Conservation (phyloP, 257 asterid genomes). For the Ilex aquifolium region DNA sequence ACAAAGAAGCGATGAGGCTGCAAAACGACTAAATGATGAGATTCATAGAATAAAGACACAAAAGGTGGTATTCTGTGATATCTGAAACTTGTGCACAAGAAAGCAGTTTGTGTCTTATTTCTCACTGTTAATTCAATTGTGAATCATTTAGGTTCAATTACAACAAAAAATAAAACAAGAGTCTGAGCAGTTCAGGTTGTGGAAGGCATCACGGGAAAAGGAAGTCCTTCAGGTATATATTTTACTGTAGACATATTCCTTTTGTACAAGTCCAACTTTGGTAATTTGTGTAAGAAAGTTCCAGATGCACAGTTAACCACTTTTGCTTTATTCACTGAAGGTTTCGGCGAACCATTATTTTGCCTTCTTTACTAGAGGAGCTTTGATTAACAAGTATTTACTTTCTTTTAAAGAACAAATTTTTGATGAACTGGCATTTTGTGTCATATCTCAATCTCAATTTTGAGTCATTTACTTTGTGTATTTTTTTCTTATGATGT, state of each 20-base stretch:
- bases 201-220: slow-evolving; percentile 97
- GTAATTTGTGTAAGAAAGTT: too few species aligned
- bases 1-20: slow-evolving; percentile 96
- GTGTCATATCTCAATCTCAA: too few species aligned
- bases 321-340: too few species aligned
- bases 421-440: too few species aligned
- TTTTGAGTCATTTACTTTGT: too few species aligned
- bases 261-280: too few species aligned
- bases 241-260: not conserved
- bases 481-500: too few species aligned
- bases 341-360: too few species aligned
- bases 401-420: too few species aligned
- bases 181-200: slow-evolving; percentile 89
- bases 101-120: not conserved
- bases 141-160: slow-evolving; percentile 67
- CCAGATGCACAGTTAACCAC: too few species aligned
- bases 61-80: slow-evolving; percentile 42
- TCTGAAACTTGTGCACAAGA: slow-evolving; percentile 7
- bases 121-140: slow-evolving; percentile 20
- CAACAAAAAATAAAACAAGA: slow-evolving; percentile 98
- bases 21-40: slow-evolving; percentile 78
- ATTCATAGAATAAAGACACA: slow-evolving; percentile 90
- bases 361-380: too few species aligned
- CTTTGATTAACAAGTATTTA: too few species aligned
- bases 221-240: slow-evolving; percentile 88